Evolutionary conservation across 495 filamentous ascomycete genomes (phyloP).

Genomic region (Tuber indicum): DNA sequence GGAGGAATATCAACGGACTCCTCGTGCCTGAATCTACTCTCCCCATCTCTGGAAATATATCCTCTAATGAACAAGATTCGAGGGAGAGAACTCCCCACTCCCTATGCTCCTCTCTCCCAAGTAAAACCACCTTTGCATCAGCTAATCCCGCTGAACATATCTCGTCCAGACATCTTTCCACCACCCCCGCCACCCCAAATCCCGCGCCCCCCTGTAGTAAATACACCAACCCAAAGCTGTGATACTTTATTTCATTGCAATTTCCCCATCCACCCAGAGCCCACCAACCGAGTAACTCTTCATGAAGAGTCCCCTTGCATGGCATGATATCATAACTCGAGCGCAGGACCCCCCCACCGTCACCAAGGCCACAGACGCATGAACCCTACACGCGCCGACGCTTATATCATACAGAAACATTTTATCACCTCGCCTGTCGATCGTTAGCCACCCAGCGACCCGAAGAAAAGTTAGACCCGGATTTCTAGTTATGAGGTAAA

Average conservation of each 20-base stretch:
- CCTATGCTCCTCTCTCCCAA: neutral
- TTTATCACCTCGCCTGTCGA: too few relatives aligned
- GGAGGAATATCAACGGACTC: neutral
- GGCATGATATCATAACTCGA: too few relatives aligned
- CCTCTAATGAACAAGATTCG: neutral
- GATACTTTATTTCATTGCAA: too few relatives aligned
- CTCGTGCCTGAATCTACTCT: neutral
- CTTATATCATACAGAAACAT: too few relatives aligned
- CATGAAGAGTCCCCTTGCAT: neutral
- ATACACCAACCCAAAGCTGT: neutral
- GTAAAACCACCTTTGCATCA: neutral
- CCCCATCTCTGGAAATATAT: neutral
- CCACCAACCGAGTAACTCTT: neutral
- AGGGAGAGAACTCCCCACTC: neutral
- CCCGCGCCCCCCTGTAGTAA: neutral
- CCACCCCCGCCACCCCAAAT: neutral
- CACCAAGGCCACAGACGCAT: neutral
- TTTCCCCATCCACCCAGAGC: neutral
- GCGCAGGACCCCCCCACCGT: too few relatives aligned
- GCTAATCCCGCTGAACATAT: neutral
- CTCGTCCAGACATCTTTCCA: neutral
- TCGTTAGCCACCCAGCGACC: too few relatives aligned
- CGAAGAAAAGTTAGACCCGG: too few relatives aligned
- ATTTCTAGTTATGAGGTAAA: too few relatives aligned
- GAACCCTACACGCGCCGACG: too few relatives aligned